phyloP scores from a whole-genome alignment of 805 yeast genomes.

The Tetrapisispora fleetii region DNA sequence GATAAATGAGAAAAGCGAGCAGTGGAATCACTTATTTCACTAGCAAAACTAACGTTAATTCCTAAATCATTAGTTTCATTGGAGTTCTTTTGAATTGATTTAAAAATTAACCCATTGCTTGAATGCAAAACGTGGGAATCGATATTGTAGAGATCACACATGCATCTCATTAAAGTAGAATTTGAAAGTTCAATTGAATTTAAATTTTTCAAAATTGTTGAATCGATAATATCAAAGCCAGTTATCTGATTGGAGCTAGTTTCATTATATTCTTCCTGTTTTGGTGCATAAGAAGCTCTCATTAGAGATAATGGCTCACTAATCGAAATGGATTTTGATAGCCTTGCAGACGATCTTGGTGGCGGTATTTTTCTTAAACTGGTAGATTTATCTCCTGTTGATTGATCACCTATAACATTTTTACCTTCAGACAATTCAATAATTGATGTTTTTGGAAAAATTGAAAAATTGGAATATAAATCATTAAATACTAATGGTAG shows the following conservation, averaged over 20 bases:
- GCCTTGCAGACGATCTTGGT: conserved; percentile 18
- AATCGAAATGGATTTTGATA: conserved; percentile 9
- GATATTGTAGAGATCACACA: conserved; percentile 55
- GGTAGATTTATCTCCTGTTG: neutral
- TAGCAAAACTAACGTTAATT: conserved; percentile 34
- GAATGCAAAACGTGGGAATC: conserved; percentile 49
- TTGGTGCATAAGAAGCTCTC: neutral
- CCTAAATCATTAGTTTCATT: conserved; percentile 2
- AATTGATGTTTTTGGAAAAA: conserved; percentile 44
- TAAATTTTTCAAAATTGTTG: conserved; percentile 18
- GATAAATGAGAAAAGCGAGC: conserved; percentile 34
- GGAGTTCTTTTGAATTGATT: conserved; percentile 34
- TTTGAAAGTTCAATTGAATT: conserved; percentile 33
- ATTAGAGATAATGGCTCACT: conserved; percentile 8
- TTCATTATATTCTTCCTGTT: neutral
- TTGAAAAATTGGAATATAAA: conserved; percentile 41
- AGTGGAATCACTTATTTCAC: conserved; percentile 39
- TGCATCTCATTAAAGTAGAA: conserved; percentile 37
- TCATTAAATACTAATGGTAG: conserved; percentile 58
- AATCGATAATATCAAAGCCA: conserved; percentile 39
- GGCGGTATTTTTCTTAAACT: conserved; percentile 6
- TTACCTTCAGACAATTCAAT: conserved; percentile 42
- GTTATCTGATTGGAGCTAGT: conserved; percentile 27
- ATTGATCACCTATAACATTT: neutral
- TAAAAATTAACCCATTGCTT: conserved; percentile 48